Evolutionary conservation across 139 green algal genomes (phyloP).

Genomic region (Volvox africanus): DNA sequence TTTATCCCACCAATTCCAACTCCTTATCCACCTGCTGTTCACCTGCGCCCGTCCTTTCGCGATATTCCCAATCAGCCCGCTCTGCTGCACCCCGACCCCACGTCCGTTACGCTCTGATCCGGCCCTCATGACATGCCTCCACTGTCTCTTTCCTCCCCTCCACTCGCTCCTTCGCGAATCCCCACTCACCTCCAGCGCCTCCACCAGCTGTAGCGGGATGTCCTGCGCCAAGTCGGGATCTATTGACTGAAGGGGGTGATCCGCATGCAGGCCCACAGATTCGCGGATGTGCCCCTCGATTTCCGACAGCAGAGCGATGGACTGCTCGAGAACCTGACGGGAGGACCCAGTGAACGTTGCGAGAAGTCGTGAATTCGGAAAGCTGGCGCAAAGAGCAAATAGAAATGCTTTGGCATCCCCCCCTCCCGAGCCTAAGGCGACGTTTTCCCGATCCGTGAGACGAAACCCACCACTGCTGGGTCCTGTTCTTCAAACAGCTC

Average conservation of each 20-base stretch:
- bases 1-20: too few species aligned
- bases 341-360: not conserved
- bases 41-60: too few species aligned
- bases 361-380: too few species aligned
- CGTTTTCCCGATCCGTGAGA: not conserved
- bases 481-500: constrained; percentile 46
- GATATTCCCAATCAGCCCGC: too few species aligned
- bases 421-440: too few species aligned
- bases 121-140: too few species aligned
- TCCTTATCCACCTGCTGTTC: too few species aligned
- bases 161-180: not conserved
- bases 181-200: constrained; percentile 37
- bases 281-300: constrained; percentile 38
- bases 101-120: too few species aligned
- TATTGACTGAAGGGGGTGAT: not conserved
- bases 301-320: constrained; percentile 13
- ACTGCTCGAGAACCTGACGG: constrained; percentile 45
- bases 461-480: constrained; percentile 14
- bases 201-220: constrained; percentile 28
- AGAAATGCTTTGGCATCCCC: not conserved
- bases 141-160: not conserved
- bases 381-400: not conserved
- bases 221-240: not conserved
- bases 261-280: not conserved
- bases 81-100: too few species aligned